A percentile compares a stretch with the other conserved stretches of the same genome.
phyloP scores from a whole-genome alignment of 139 green algal genomes.

The Cymbomonas tetramitiformis region DNA sequence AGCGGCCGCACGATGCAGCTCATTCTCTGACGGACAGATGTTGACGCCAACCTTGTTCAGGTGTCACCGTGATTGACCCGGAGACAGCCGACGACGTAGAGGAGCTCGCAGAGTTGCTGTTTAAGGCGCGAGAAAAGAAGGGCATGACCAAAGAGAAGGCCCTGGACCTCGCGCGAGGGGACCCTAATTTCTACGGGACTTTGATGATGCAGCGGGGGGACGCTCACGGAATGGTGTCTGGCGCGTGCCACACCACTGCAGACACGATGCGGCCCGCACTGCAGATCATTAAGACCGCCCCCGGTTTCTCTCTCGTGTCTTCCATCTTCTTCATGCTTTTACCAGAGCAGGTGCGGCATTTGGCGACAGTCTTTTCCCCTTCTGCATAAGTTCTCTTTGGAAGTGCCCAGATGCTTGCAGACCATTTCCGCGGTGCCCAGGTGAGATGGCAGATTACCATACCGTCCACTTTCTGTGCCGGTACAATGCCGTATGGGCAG shows the following conservation, averaged over 20 bases:
- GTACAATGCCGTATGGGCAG: too few species aligned
- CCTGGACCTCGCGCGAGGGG: conserved; percentile 35
- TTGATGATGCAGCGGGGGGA: conserved; percentile 65
- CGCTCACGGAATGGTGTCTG: conserved; percentile 74
- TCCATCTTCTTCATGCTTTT: conserved; percentile 87
- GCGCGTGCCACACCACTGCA: conserved; percentile 72
- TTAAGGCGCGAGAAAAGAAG: conserved; percentile 51
- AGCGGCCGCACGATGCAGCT: too few species aligned
- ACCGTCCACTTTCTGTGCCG: too few species aligned
- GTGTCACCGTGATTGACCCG: conserved; percentile 40
- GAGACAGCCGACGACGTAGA: conserved; percentile 14
- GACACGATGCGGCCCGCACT: conserved; percentile 72
- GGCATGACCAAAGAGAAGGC: conserved; percentile 50
- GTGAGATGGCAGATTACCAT: too few species aligned
- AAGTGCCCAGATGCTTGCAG: too few species aligned
- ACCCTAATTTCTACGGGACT: conserved; percentile 51
- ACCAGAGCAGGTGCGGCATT: conserved; percentile 64
- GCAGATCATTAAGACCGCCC: conserved; percentile 46
- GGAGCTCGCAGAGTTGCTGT: conserved; percentile 39
- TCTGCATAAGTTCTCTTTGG: too few species aligned
- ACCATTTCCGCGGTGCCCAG: too few species aligned
- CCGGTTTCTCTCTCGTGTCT: conserved; percentile 37
- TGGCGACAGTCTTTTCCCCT: too few species aligned
- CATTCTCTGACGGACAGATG: too few species aligned
- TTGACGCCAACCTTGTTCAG: too few species aligned